Conservation (phyloP, 352 stramenopile species). For the Lagenidium giganteum region DNA sequence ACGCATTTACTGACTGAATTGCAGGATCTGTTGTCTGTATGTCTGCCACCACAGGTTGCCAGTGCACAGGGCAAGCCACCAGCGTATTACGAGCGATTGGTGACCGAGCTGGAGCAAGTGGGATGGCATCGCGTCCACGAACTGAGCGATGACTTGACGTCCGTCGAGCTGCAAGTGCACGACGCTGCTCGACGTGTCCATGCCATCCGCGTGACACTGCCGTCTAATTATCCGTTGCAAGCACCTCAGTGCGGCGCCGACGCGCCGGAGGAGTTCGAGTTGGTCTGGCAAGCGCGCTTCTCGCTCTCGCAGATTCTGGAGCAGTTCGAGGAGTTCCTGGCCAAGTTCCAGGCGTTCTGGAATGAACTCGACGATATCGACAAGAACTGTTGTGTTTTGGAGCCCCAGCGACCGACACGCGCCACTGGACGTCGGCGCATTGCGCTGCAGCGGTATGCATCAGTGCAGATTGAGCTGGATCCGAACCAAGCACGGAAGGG, state of each 20-base stretch:
- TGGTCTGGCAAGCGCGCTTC: conserved; percentile 18
- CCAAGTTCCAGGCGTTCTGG: conserved; percentile 75
- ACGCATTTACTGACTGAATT: conserved; percentile 45
- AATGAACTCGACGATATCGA: conserved; percentile 73
- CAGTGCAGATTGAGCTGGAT: conserved; percentile 70
- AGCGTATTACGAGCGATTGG: conserved; percentile 54
- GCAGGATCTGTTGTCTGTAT: conserved; percentile 56
- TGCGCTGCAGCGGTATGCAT: conserved; percentile 61
- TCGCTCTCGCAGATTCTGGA: conserved; percentile 20
- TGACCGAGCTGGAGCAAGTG: conserved; percentile 53
- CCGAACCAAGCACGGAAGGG: conserved; percentile 29
- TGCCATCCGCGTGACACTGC: conserved; percentile 30
- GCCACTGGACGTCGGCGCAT: conserved; percentile 56
- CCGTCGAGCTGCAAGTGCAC: conserved; percentile 41
- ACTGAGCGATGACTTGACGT: conserved; percentile 51
- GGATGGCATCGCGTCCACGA: conserved; percentile 51
- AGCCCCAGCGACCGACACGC: conserved; percentile 63
- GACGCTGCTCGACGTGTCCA: conserved; percentile 43
- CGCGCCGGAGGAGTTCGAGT: conserved; percentile 42
- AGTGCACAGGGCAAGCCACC: conserved; percentile 40
- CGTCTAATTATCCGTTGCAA: conserved; percentile 28
- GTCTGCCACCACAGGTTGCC: conserved; percentile 8
- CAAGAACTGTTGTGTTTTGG: conserved; percentile 63
- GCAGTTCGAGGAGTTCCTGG: conserved; percentile 54
- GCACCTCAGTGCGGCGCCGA: conserved; percentile 41